Evolutionary conservation across 2,329 filamentous ascomycete species (phyloP), one percentile per base, ranked within the genome.

Genomic region (Pyrenochaeta sp.): DNA sequence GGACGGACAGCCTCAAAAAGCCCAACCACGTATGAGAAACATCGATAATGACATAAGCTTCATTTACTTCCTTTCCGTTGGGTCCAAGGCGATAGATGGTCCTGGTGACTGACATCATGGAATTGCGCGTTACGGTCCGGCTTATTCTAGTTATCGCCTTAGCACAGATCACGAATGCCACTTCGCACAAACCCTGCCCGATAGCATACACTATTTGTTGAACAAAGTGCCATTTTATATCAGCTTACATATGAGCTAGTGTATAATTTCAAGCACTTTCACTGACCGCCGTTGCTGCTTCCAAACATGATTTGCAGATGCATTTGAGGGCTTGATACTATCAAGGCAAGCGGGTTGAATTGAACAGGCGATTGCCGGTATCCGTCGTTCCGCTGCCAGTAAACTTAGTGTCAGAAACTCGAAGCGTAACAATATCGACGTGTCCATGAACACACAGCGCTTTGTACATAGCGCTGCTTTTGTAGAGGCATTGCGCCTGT

Each of bases 301-400:
- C 19, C 19, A 19, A 19, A 19, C 19, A 19, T 19, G 19, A 19
- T 19, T 19, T 19, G 19, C 19, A 19, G 19, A 19, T 19, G 19
- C 19, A 19, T 19, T 19, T 19, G 19, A 19, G 19, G 19, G 19
- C 1, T 19, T 19, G 19, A 19, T 19, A 19, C 19, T 19, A 30
- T 30, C 28, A 30, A 30, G 28, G 1, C 28, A 30, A 30, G 28
- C 9, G 28, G 7, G 81, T 84, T 0, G 84, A 88, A 67, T 88
- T 87, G 69, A 87, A 88, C 2, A 88, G 74, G 4, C 85, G 80
- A 61, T 88, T 83, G 0, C 85, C 86, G 0, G 86, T 89, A 66
- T 90, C 86, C 0, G 83, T 88, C 0, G 46, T 68, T 0, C 83
- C 82, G 0, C 58, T 79, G 0, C 86, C 86, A 0, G 75, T 84